phyloP scores from a whole-genome alignment of 345 rosid genomes.

The Aquilaria yunnanensis region DNA sequence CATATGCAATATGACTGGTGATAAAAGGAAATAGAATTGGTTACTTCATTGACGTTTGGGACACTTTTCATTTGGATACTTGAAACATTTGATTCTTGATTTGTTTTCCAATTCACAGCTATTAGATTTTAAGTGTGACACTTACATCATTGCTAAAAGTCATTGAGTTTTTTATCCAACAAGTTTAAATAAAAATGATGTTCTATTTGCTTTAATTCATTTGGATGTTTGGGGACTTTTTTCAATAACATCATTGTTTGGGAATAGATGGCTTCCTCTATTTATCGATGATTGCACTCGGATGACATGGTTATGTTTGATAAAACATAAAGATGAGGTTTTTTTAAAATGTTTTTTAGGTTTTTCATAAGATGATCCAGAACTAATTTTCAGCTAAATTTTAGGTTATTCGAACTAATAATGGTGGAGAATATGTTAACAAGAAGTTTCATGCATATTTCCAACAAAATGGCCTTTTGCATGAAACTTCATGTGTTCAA shows the following conservation, averaged over 20 bases:
- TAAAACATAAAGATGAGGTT: neutral
- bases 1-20: neutral
- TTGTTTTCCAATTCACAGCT: neutral
- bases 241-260: neutral
- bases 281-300: slow-evolving; percentile 1
- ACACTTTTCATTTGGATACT: neutral
- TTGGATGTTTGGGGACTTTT: neutral
- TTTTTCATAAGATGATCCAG: neutral
- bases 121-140: neutral
- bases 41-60: neutral
- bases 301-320: neutral
- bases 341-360: neutral
- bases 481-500: neutral
- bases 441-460: neutral
- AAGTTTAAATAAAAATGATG: neutral
- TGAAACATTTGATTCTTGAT: neutral
- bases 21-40: neutral
- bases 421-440: neutral
- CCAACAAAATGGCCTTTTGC: neutral
- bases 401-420: neutral
- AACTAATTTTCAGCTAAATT: no score
- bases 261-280: neutral
- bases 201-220: neutral
- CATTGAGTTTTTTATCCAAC: no score
- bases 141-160: no score